These are phyloP conservation scores for Hypoxylon crocopeplum DNA, from an alignment of 495 filamentous ascomycete species.

Conservation along the genomic window DNA sequence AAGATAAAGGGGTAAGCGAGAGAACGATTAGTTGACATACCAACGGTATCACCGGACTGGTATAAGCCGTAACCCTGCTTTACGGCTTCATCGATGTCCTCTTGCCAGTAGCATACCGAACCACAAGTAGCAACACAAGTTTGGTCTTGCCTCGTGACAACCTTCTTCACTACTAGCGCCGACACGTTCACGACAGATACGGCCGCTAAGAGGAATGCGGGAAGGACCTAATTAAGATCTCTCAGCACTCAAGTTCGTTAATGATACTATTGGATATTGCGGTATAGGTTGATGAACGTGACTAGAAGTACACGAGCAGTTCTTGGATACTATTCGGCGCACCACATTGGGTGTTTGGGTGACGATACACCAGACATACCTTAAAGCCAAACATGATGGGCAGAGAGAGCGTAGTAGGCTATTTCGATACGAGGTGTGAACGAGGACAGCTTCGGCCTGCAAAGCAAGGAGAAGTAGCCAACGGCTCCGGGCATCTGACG, in stretches of 20 bases:
- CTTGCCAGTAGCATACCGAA: slow-evolving; percentile 44
- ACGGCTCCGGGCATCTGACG: neutral
- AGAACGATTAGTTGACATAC: slow-evolving; percentile 33
- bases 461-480: neutral
- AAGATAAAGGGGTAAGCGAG: neutral
- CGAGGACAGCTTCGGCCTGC: neutral
- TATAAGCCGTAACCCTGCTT: slow-evolving; percentile 58
- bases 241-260: neutral
- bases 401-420: neutral
- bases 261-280: neutral
- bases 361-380: slow-evolving; percentile 25
- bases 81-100: slow-evolving; percentile 56
- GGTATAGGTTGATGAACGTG: neutral
- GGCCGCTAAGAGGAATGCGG: slow-evolving; percentile 40
- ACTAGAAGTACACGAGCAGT: neutral
- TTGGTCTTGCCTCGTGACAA: slow-evolving; percentile 27
- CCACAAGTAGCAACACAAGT: slow-evolving; percentile 49
- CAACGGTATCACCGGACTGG: slow-evolving; percentile 52
- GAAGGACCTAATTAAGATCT: slow-evolving; percentile 35
- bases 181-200: slow-evolving; percentile 40
- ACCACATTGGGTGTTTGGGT: neutral
- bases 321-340: neutral
- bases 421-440: neutral
- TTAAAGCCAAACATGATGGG: slow-evolving; percentile 39
- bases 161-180: slow-evolving; percentile 40